These are phyloP conservation scores for Candida piceae DNA, from an alignment of 805 yeast species.

Conservation along the genomic window DNA sequence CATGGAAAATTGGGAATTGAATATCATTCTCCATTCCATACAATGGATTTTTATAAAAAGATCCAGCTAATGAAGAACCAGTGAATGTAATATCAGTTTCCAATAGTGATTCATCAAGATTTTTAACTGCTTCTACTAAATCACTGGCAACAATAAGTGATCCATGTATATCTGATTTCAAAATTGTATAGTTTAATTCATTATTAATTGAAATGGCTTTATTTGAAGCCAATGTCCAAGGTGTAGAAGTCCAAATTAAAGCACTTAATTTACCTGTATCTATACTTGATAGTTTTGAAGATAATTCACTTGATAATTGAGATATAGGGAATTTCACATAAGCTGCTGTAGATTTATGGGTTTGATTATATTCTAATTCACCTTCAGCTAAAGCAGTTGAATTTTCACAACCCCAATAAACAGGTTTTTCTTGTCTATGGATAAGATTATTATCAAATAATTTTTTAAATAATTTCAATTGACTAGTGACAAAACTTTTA, in stretches of 20 bases:
- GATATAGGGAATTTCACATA: conserved; percentile 62
- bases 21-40: conserved; percentile 19
- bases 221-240: conserved; percentile 94
- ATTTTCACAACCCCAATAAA: conserved; percentile 95
- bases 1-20: conserved; percentile 62
- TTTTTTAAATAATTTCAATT: conserved; percentile 61
- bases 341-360: conserved; percentile 64
- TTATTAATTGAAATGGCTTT: conserved; percentile 72
- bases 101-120: conserved; percentile 23
- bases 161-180: conserved; percentile 34
- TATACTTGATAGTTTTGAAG: conserved; percentile 4
- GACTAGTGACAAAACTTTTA: conserved; percentile 67
- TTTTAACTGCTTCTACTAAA: conserved; percentile 36
- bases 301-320: conserved; percentile 16
- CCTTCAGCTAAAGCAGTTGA: conserved; percentile 95
- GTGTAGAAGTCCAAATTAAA: conserved; percentile 95
- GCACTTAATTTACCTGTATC: conserved; percentile 21
- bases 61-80: conserved; percentile 39
- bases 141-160: conserved; percentile 52
- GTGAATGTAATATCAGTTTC: conserved; percentile 27
- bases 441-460: conserved; percentile 65
- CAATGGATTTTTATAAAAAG: conserved; percentile 55
- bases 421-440: conserved; percentile 86
- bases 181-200: conserved; percentile 51
- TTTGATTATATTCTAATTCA: conserved; percentile 79